These are phyloP conservation scores for Irpex sp. DNA, from an alignment of 1,284 basidiomycete genomes.

Conservation along the genomic window DNA sequence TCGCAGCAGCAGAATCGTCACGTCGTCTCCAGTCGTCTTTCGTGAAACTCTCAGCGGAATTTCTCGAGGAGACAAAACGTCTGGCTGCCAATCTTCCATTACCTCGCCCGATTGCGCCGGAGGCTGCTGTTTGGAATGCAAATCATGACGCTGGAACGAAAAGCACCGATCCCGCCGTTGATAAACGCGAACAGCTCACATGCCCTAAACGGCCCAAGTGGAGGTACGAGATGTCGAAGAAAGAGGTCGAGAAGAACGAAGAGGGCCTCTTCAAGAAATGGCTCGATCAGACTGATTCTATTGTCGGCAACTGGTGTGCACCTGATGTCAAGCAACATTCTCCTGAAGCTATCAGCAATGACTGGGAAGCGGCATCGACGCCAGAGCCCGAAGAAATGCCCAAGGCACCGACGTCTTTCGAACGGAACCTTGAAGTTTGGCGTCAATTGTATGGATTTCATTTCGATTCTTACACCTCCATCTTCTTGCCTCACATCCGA, in stretches of 20 bases:
- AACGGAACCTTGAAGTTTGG: slow-evolving; percentile 91
- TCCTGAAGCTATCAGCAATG: slow-evolving; percentile 17
- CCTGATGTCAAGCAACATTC: slow-evolving; percentile 18
- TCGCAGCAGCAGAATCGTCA: slow-evolving; percentile 35
- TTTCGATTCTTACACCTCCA: background rate
- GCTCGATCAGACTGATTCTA: slow-evolving; percentile 58
- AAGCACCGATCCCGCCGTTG: slow-evolving; percentile 5
- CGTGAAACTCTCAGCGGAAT: slow-evolving; percentile 56
- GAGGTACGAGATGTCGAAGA: slow-evolving; percentile 79
- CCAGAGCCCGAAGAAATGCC: slow-evolving; percentile 39
- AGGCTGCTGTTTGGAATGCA: slow-evolving; percentile 40
- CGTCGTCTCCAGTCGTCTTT: slow-evolving; percentile 71
- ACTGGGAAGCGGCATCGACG: slow-evolving; percentile 8
- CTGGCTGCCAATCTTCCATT: slow-evolving; percentile 56
- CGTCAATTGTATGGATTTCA: slow-evolving; percentile 70
- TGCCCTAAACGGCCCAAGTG: slow-evolving; percentile 81
- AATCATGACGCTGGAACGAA: slow-evolving; percentile 26
- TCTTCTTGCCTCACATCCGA: background rate
- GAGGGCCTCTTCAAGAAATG: slow-evolving; percentile 76
- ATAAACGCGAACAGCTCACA: slow-evolving; percentile 25
- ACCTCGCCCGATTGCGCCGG: slow-evolving; percentile 52
- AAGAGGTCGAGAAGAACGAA: slow-evolving; percentile 85
- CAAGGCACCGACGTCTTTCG: slow-evolving; percentile 73
- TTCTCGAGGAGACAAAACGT: slow-evolving; percentile 59
- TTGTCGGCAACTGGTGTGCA: slow-evolving; percentile 53